Percentiles rank a stretch among this genome's conserved stretches.
phyloP scores from a whole-genome alignment of 1,284 basidiomycete genomes.

The Apiotrichum veenhuisii region DNA sequence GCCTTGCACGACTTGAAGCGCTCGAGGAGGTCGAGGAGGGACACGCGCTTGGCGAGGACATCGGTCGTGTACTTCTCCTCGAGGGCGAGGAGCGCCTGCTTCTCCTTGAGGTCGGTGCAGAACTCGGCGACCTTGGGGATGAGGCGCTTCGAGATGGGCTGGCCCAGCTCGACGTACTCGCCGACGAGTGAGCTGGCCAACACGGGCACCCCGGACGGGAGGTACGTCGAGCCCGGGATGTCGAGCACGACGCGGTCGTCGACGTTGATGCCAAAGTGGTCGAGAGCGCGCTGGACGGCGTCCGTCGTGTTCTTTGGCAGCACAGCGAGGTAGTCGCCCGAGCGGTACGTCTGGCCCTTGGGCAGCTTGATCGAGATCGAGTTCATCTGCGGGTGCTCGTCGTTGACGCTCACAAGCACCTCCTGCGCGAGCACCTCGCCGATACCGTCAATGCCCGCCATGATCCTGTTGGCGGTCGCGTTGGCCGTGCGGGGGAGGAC shows the following conservation, averaged over 20 bases:
- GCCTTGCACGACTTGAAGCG: conserved; percentile 44
- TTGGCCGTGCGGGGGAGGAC: conserved; percentile 14
- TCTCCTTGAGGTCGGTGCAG: conserved; percentile 4
- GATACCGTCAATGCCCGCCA: conserved; percentile 13
- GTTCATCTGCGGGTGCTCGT: conserved; percentile 16
- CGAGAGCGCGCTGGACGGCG: conserved; percentile 9
- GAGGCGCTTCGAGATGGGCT: conserved; percentile 28
- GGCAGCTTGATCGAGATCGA: conserved; percentile 54
- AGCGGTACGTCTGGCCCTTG: conserved; percentile 49
- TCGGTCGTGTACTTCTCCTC: conserved; percentile 16
- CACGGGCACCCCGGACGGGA: conserved; percentile 51
- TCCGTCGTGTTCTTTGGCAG: conserved; percentile 21
- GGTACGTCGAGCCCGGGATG: conserved; percentile 15
- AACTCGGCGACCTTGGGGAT: conserved; percentile 18
- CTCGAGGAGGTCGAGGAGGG: conserved; percentile 52
- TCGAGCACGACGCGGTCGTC: conserved; percentile 24
- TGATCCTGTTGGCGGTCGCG: conserved; percentile 7
- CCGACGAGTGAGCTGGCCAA: conserved; percentile 48
- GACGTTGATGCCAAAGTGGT: conserved; percentile 11
- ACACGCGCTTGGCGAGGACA: conserved; percentile 48
- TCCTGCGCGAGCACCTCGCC: conserved; percentile 16
- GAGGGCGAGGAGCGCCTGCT: conserved; percentile 4
- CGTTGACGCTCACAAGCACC: conserved; percentile 14
- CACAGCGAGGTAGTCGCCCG: conserved; percentile 57
- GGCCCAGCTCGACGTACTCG: conserved; percentile 55